Evolutionary conservation across 805 yeast species (phyloP), one percentile per base, ranked within the genome.

Genomic region (Metschnikowia cubensis): DNA sequence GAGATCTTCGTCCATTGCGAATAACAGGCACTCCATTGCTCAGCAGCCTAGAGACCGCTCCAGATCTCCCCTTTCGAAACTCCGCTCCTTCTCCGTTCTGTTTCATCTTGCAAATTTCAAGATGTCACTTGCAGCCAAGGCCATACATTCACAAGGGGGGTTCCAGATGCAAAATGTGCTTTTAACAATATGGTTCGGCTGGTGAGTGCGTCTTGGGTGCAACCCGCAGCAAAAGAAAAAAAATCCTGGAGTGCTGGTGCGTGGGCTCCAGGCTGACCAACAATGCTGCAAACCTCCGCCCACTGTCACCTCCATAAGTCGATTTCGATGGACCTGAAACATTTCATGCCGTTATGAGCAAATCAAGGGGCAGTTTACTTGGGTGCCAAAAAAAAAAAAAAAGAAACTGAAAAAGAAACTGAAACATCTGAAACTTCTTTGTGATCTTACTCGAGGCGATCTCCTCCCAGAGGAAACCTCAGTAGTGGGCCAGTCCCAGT

Each of bases 281-380:
- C 39, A 36, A 36, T 36, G 39, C 39, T 36, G 39, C 39, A 36
- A 36, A 36, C 20, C 37, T 35, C 37, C 20, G 37, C 37, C 37
- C 37, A 17, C 14, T n/a, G 17, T 10, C 37, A 15, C 11, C n/a
- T 11, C 35, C 35, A 34, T n/a, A 35, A 34, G 37, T 35, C 13
- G 37, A 35, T 6, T 35, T 35, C 11, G 20, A 35, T 15, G 20
- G 14, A 35, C 37, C 10, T 11, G 20, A 15, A 35, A 15, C 13
- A 15, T 17, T 18, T 35, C 4, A 25, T 25, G 29, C 11, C 29
- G 29, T 25, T 25, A 25, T 25, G 29, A 25, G 11, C 29, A 10
- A 25, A 25, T 8, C 11, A 25, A 8, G n/a, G 18, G 17, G 13
- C 11, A 35, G 20, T 11, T 35, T 14, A 6, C 14, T 17, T 17